Conservation (phyloP, 2,329 filamentous ascomycete genomes). For the Colletotrichum lentis region DNA sequence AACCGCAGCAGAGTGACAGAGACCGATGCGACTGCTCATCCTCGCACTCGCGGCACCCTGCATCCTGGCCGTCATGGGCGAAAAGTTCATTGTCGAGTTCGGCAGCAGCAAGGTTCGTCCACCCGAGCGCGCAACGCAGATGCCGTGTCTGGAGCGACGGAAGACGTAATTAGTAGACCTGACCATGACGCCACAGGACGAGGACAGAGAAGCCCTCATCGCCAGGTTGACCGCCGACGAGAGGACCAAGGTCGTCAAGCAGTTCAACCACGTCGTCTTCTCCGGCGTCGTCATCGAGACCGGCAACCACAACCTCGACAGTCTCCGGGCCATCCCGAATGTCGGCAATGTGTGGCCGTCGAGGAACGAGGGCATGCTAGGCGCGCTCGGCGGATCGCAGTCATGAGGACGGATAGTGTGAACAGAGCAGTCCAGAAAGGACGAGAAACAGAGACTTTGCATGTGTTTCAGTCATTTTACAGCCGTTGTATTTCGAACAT, state of each 20-base stretch:
- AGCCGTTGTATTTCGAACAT: neutral
- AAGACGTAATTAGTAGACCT: neutral
- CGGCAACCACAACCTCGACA: conserved; percentile 47
- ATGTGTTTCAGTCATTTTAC: neutral
- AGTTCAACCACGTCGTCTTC: conserved; percentile 44
- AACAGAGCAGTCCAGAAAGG: neutral
- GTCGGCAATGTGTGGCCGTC: conserved; percentile 50
- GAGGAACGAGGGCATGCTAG: conserved; percentile 29
- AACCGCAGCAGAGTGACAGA: too few species aligned
- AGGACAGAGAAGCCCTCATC: conserved; percentile 26
- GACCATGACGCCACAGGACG: conserved; percentile 9
- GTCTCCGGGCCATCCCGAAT: conserved; percentile 45
- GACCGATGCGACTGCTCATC: neutral
- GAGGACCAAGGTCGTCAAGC: conserved; percentile 29
- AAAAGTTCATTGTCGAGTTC: conserved; percentile 36
- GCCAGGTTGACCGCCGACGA: conserved; percentile 17
- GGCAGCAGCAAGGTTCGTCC: conserved; percentile 25
- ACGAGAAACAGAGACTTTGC: neutral
- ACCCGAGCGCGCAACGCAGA: neutral
- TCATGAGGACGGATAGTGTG: neutral
- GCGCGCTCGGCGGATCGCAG: neutral
- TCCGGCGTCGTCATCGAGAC: conserved; percentile 47
- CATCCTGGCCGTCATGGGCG: conserved; percentile 18
- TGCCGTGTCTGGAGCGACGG: neutral
- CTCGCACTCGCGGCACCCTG: neutral